These are phyloP conservation scores for Aureobasidium sp. DNA, from an alignment of 2,329 filamentous ascomycete genomes.

Conservation along the genomic window DNA sequence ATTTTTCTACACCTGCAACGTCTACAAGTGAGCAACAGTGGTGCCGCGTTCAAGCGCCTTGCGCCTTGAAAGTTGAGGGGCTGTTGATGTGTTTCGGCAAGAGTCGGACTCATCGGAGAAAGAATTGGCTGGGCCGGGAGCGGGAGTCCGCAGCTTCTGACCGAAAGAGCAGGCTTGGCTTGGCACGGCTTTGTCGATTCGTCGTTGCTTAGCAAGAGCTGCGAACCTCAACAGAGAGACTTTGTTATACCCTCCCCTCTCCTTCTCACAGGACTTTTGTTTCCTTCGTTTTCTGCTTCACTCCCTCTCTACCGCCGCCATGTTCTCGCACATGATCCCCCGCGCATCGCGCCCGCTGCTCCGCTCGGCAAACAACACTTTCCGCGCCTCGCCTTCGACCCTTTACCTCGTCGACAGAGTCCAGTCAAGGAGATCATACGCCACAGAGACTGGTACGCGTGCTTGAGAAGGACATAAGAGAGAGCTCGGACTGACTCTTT, in stretches of 20 bases:
- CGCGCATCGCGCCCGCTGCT: conserved; percentile 20
- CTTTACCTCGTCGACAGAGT: conserved; percentile 45
- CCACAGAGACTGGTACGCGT: conserved; percentile 44
- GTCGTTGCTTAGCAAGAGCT: conserved; percentile 3
- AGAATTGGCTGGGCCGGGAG: neutral
- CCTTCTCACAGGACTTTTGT: neutral
- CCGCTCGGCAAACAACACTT: conserved; percentile 20
- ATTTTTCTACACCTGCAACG: neutral
- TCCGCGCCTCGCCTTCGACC: conserved; percentile 29
- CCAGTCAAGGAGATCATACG: conserved; percentile 51
- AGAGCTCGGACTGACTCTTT: conserved; percentile 4
- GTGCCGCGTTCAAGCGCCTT: neutral
- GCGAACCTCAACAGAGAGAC: neutral
- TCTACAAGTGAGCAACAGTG: neutral
- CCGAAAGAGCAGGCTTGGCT: conserved; percentile 8
- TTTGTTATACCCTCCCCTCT: neutral
- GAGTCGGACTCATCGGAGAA: neutral
- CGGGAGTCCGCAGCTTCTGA: neutral
- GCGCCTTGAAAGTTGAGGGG: neutral
- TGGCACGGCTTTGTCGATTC: conserved; percentile 10
- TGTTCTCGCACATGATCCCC: conserved; percentile 21
- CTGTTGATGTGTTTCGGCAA: neutral
- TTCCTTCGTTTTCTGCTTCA: neutral
- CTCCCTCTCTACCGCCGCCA: neutral
- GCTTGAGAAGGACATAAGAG: conserved; percentile 19